Evolutionary conservation across 179 eudicot species (phyloP), one percentile per base, ranked within the genome.

Genomic region (Camellia oleifera): DNA sequence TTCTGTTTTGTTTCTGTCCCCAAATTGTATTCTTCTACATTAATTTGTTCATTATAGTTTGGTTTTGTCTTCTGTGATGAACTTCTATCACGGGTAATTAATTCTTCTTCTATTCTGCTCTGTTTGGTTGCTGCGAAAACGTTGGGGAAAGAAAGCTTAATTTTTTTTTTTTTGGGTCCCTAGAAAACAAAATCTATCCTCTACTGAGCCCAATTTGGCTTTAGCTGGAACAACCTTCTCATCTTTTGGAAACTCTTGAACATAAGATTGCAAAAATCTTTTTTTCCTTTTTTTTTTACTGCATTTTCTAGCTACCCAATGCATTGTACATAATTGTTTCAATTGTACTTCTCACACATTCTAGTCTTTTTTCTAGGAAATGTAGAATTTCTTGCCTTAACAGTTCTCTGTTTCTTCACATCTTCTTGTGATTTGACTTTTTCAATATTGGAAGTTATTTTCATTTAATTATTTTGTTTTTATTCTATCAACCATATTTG

Each of bases 81-180:
- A 17, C 2, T 42, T 75, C 20, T 4, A 6, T n/a, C 14, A 4
- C 10, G 69, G 7, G 26, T 9, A 45, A 62, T 11, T 17, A 12
- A 13, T 64, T 50, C 23, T 77, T 50, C 23, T 77, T 13, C 18
- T 50, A 1, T 8, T 12, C 64, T 42, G 17, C 48, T 48, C 20
- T 11, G 79, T 65, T 77, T 77, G 72, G 72, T 40, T 77, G 61
- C 23, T 26, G 63, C 32, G 72, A 77, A 64, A 50, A 65, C 44
- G 58, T 52, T n/a, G 62, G 13, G 50, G 32, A 14, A 10, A 42
- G 42, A 7, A 46, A 9, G 10, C 8, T 0, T 57, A 4, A 40
- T 15, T 4, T 26, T 60, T 32, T 32, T 23, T 23, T 23, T 23
- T 23, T 23, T 23, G 57, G 20, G 23, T 58, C 11, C 7, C 18